Percentiles rank a stretch among this genome's conserved stretches.
phyloP scores from a whole-genome alignment of 192 early-diverging fungal genomes.

The Backusella circina region DNA sequence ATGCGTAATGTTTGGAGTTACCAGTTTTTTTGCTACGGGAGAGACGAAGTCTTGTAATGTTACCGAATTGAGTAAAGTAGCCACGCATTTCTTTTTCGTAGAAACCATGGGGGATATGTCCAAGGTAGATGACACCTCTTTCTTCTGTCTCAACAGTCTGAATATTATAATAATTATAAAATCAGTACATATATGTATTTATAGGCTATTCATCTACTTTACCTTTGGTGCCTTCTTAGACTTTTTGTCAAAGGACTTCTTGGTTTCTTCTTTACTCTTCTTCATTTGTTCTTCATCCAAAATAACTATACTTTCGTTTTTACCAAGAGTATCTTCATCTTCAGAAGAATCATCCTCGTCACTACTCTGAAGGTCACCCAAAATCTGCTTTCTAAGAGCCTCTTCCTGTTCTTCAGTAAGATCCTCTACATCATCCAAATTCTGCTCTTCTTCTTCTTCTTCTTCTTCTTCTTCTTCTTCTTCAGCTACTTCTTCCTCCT shows the following conservation, averaged over 20 bases:
- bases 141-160: conserved; percentile 12
- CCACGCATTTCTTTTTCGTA: conserved; percentile 87
- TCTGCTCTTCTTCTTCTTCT: conserved; percentile 26
- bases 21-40: conserved; percentile 94
- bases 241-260: conserved; percentile 27
- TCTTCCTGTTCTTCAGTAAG: conserved; percentile 42
- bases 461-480: conserved; percentile 36
- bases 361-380: conserved; percentile 21
- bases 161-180: neutral
- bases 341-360: conserved; percentile 29
- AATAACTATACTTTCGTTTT: conserved; percentile 13
- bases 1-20: conserved; percentile 88
- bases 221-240: neutral
- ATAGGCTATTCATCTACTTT: neutral
- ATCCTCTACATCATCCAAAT: conserved; percentile 16
- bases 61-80: conserved; percentile 95
- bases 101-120: conserved; percentile 93
- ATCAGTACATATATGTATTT: neutral
- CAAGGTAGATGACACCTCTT: conserved; percentile 83
- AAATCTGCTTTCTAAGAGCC: conserved; percentile 39
- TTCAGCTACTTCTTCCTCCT: conserved; percentile 25
- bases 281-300: conserved; percentile 13
- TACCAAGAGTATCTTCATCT: conserved; percentile 23
- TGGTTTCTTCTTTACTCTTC: conserved; percentile 34
- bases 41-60: conserved; percentile 70